A percentile compares a stretch with the other conserved stretches of the same genome.
Evolutionary conservation across 345 rosid genomes (phyloP).

Genomic region (Cochlearia excelsa): DNA sequence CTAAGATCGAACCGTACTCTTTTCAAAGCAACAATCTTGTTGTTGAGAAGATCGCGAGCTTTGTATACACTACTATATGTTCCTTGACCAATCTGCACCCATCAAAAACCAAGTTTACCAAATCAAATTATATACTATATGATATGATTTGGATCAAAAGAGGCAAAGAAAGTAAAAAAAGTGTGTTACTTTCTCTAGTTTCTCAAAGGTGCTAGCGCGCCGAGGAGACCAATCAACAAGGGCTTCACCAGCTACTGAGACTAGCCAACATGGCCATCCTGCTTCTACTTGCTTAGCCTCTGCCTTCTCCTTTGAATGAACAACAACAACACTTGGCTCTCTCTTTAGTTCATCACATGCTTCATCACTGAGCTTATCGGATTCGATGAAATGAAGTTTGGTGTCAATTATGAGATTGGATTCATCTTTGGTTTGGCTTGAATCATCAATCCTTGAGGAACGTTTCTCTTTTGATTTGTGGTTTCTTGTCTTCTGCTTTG

Average conservation of each 20-base stretch:
- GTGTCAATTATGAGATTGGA: conserved; percentile 43
- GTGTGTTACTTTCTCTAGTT: conserved; percentile 73
- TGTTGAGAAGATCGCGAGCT: conserved; percentile 60
- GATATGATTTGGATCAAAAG: no score
- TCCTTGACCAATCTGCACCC: conserved; percentile 57
- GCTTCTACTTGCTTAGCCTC: conserved; percentile 46
- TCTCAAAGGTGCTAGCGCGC: conserved; percentile 71
- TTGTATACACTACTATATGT: no score
- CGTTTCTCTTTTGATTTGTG: conserved; percentile 47
- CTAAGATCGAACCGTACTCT: conserved; percentile 68
- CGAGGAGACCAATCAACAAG: conserved; percentile 84
- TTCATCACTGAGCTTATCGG: conserved; percentile 40
- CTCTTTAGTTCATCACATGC: conserved; percentile 2
- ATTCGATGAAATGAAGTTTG: conserved; percentile 52
- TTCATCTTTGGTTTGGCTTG: conserved; percentile 36
- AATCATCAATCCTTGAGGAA: conserved; percentile 55
- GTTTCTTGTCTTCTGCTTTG: conserved; percentile 50
- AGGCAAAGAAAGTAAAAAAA: not conserved
- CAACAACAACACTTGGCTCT: conserved; percentile 19
- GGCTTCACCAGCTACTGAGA: conserved; percentile 73
- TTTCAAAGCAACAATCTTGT: conserved; percentile 74
- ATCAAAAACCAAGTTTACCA: not conserved
- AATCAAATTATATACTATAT: no score
- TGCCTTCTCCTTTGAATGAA: conserved; percentile 44
- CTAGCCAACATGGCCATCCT: conserved; percentile 93